Base-by-base conservation (phyloP, 2,329 filamentous ascomycete genomes). In the Penicillium sp. region DNA sequence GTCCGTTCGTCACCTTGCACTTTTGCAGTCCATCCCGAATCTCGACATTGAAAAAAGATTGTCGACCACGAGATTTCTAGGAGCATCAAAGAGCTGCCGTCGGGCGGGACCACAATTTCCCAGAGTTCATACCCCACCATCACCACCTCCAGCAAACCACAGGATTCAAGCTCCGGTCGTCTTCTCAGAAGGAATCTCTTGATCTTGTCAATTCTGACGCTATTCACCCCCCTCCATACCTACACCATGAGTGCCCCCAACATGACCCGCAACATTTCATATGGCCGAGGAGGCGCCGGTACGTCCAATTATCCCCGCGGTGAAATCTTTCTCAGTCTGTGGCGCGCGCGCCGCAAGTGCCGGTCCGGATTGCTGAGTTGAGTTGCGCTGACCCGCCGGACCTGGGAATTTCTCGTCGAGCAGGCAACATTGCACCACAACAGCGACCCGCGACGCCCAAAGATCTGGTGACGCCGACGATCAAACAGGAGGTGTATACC, bases 401-500 rank as follows among this genome's bases (percentile, higher is more conserved):
- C 28, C 34, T 24, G 4, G 38, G 8, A 28, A 46, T 45, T 39
- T 35, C 5, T 29, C 39, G 27, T 28, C 28, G 12, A 32, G 11
- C 48, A 74, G 74, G 85, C 63, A 88, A 88, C 73, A 86, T 88
- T 48, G 66, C 63, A 65, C 76, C 78, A 64, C 75, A 79, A 55
- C 68, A 73, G 49, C 66, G 73, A 54, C 55, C 64, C 39, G 61
- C 82, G 39, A 70, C 74, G 28, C 73, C 81, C 43, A 72, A 80
- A 54, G 86, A 91, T 62, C 81, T 95, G 54, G 74, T 84, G 61
- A 95, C 90, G 1, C 90, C 90, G 1, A 86, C 82, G 9, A 81
- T 97, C 65, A 95, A 94, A 73, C 80, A 80, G 40, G 73, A 86
- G n/a, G 76, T 88, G 56, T 90, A 91, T 64, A 95, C 90, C 18